Evolutionary conservation across 129 eudicot species (phyloP).

Genomic region (Centella asiatica): DNA sequence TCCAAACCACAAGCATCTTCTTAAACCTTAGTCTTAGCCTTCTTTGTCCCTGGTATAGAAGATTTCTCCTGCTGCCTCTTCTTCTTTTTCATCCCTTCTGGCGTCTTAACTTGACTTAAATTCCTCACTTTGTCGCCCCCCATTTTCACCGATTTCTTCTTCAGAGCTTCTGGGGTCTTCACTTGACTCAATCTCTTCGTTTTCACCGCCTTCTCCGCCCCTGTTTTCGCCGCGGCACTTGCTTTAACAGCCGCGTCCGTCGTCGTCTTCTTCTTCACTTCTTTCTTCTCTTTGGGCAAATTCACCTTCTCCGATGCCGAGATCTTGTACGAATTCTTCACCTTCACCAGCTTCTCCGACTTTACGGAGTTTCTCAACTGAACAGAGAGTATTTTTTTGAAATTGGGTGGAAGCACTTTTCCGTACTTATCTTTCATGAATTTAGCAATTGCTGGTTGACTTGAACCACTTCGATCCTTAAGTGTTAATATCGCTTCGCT

Average conservation of each 20-base stretch:
- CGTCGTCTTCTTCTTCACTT: neutral
- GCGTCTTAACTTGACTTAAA: neutral
- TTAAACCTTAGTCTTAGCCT: too few species aligned
- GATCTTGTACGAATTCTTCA: constrained; percentile 43
- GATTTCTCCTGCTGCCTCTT: neutral
- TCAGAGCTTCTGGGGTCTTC: constrained; percentile 30
- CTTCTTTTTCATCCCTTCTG: neutral
- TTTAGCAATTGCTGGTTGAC: constrained; percentile 39
- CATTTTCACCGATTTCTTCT: constrained; percentile 13
- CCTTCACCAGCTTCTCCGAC: constrained; percentile 26
- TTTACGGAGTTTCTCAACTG: constrained; percentile 32
- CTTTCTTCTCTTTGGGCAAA: neutral
- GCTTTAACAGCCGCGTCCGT: neutral
- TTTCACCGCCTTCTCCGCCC: constrained; percentile 22
- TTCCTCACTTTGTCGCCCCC: neutral
- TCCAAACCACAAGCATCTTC: too few species aligned
- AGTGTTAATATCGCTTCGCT: constrained; percentile 29
- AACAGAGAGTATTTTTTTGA: constrained; percentile 23
- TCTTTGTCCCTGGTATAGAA: too few species aligned
- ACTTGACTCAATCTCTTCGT: constrained; percentile 35
- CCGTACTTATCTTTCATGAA: constrained; percentile 28
- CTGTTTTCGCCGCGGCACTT: constrained; percentile 9
- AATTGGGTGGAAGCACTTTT: constrained; percentile 26
- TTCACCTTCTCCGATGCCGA: constrained; percentile 18
- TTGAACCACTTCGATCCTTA: constrained; percentile 41